Evolutionary conservation across 148 eudicot genomes (phyloP).

Genomic region (Vaccinium corymbosum): DNA sequence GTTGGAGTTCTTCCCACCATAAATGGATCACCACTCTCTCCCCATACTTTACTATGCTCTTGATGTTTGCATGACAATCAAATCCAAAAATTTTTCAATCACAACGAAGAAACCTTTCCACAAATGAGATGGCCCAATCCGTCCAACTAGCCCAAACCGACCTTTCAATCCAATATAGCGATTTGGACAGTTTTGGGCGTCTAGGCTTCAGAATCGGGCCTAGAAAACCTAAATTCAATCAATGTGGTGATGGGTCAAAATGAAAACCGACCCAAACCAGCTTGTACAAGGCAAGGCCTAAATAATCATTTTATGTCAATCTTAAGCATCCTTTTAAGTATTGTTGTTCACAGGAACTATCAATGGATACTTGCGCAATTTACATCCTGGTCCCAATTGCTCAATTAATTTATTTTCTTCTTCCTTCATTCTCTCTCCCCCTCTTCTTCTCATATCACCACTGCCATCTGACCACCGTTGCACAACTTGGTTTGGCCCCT

Average conservation of each 20-base stretch:
- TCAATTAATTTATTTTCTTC: background rate
- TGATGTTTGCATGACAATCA: background rate
- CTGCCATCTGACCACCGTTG: background rate
- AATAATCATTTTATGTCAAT: background rate
- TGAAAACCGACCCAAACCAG: background rate
- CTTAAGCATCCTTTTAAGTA: background rate
- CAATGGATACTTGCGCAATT: background rate
- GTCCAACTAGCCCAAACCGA: background rate
- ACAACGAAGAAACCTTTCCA: background rate
- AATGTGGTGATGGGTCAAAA: background rate
- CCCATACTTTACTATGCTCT: background rate
- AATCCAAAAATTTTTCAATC: background rate
- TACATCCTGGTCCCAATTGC: background rate
- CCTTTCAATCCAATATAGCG: background rate
- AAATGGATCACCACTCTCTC: background rate
- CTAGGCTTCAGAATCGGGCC: too few species aligned
- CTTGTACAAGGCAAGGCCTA: background rate
- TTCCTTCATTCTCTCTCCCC: background rate
- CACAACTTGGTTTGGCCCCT: background rate
- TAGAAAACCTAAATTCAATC: background rate
- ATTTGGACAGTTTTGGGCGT: too few species aligned
- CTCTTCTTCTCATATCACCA: conserved; percentile 1
- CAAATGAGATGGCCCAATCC: background rate
- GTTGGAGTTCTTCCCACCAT: background rate
- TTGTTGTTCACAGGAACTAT: background rate